These are phyloP conservation scores for Cytauxzoon felis DNA, from an alignment of 169 alveolate genomes.

Conservation along the genomic window DNA sequence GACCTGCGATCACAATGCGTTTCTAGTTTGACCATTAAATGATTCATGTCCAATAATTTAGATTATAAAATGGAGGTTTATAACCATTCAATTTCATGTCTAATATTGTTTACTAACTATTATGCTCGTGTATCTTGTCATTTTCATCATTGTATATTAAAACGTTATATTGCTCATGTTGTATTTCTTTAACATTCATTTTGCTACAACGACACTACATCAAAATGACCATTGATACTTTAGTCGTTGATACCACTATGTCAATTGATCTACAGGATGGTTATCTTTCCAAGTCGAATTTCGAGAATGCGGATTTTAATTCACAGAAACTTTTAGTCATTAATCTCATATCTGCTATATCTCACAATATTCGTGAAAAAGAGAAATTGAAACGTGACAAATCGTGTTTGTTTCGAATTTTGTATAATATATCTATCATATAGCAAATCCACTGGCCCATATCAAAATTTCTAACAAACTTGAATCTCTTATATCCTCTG, in stretches of 20 bases:
- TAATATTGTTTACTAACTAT: no score
- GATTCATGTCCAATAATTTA: no score
- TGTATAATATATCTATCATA: neutral
- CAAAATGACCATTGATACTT: neutral
- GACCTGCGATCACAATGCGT: no score
- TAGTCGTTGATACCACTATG: slow-evolving; percentile 4
- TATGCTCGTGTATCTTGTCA: no score
- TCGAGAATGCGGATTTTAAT: slow-evolving; percentile 50
- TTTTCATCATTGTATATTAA: no score
- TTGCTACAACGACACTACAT: neutral
- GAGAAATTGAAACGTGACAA: slow-evolving; percentile 50
- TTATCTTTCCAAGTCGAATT: slow-evolving; percentile 26
- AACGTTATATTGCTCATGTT: no score
- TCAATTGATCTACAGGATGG: slow-evolving; percentile 9
- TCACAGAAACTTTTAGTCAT: slow-evolving; percentile 39
- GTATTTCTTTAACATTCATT: neutral
- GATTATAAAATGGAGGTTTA: no score
- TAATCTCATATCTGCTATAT: slow-evolving; percentile 34
- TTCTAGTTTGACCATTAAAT: no score
- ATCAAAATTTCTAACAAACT: slow-evolving; percentile 45
- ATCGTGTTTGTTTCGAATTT: slow-evolving; percentile 3
- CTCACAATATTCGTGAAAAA: slow-evolving; percentile 32
- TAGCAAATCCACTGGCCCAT: slow-evolving; percentile 46
- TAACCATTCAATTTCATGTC: no score
- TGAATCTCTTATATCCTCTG: slow-evolving; percentile 29